These are phyloP conservation scores for Solanum pinnatisectum DNA, from an alignment of 257 asterid genomes.

Conservation along the genomic window DNA sequence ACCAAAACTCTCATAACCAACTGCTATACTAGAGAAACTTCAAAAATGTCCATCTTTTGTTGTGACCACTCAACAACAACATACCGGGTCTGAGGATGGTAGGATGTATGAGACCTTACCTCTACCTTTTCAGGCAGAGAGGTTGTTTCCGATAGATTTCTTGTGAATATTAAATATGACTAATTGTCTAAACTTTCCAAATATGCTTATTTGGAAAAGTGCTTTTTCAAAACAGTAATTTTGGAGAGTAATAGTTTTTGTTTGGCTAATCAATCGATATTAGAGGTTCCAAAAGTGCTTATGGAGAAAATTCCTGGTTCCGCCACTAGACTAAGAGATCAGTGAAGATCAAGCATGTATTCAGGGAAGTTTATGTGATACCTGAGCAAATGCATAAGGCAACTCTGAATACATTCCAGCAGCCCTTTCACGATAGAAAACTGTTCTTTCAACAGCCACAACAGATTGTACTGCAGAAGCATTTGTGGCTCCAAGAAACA, in stretches of 20 bases:
- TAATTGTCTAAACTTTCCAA: neutral
- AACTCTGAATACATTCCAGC: constrained; percentile 88
- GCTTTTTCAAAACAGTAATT: neutral
- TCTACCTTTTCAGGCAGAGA: neutral
- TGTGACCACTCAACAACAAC: neutral
- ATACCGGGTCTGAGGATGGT: neutral
- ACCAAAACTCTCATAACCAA: neutral
- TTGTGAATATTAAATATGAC: neutral
- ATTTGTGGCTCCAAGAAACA: constrained; percentile 74
- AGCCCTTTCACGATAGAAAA: constrained; percentile 80
- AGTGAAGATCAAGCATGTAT: neutral
- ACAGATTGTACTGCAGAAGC: constrained; percentile 71
- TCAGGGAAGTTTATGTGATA: neutral
- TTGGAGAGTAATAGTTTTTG: neutral
- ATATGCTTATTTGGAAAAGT: neutral
- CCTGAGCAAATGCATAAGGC: constrained; percentile 89
- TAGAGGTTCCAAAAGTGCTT: neutral
- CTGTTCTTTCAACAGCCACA: constrained; percentile 66
- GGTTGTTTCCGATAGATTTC: neutral
- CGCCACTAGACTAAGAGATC: neutral
- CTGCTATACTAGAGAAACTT: neutral
- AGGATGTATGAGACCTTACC: neutral
- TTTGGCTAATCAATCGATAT: neutral
- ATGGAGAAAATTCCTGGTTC: neutral
- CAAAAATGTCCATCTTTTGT: neutral